Evolutionary conservation across 73 alveolate species (phyloP).

Genomic region (Symbiodinium natans): DNA sequence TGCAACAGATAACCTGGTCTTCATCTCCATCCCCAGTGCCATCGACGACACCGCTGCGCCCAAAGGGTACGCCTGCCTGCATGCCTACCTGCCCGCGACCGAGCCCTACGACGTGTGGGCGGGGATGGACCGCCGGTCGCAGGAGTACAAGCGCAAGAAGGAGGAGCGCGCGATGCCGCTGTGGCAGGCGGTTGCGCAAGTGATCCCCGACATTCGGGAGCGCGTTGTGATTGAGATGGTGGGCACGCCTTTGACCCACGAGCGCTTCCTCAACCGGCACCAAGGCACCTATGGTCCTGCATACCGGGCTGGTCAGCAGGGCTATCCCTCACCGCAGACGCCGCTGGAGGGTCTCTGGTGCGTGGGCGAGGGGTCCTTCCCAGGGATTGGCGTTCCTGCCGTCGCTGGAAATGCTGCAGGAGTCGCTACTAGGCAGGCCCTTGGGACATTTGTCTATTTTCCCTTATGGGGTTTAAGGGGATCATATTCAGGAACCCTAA

Average conservation of each 20-base stretch:
- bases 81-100: slow-evolving; percentile 22
- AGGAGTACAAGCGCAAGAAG: slow-evolving; percentile 28
- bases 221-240: background rate
- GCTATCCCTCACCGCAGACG: slow-evolving; percentile 42
- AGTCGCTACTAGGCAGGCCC: too few species aligned
- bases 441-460: too few species aligned
- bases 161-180: background rate
- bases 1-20: background rate
- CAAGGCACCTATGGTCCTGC: slow-evolving; percentile 30
- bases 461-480: too few species aligned
- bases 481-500: too few species aligned
- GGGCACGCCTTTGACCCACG: slow-evolving; percentile 15
- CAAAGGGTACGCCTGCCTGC: background rate
- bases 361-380: slow-evolving; percentile 17
- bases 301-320: slow-evolving; percentile 6
- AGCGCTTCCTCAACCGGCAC: slow-evolving; percentile 12
- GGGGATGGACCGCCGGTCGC: slow-evolving; percentile 26
- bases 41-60: slow-evolving; percentile 19
- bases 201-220: background rate
- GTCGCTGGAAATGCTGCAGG: slow-evolving; percentile 30
- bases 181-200: background rate
- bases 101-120: slow-evolving; percentile 34
- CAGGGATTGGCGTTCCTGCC: slow-evolving; percentile 32
- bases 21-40: slow-evolving; percentile 37
- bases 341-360: slow-evolving; percentile 25